These are phyloP conservation scores for Nothophoma quercina DNA, from an alignment of 2,329 filamentous ascomycete genomes.

Conservation along the genomic window DNA sequence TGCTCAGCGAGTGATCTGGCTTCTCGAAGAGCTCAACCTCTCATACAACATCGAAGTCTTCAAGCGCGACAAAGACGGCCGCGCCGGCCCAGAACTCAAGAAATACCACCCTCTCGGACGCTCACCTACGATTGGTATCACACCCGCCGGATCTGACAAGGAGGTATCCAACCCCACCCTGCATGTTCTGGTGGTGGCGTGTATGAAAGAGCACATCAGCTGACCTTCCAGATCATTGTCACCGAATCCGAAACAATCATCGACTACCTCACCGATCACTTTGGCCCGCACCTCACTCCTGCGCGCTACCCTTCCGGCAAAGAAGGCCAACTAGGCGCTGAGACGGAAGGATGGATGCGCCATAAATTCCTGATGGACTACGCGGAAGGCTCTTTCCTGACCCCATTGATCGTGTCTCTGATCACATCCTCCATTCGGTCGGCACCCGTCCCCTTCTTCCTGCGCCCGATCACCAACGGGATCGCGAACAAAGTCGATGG, in stretches of 20 bases:
- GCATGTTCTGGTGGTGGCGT: too few species aligned
- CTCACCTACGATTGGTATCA: conserved; percentile 77
- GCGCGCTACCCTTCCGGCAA: conserved; percentile 60
- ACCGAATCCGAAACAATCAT: conserved; percentile 84
- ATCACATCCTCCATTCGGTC: conserved; percentile 63
- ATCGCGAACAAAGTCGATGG: conserved; percentile 60
- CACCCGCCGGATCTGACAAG: conserved; percentile 54
- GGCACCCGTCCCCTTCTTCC: conserved; percentile 71
- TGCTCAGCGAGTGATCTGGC: conserved; percentile 83
- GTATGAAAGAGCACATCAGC: neutral
- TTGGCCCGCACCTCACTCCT: conserved; percentile 61
- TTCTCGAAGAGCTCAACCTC: conserved; percentile 81
- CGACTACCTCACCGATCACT: conserved; percentile 80
- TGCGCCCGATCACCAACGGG: conserved; percentile 67
- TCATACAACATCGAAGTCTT: conserved; percentile 82
- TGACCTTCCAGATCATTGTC: conserved; percentile 60
- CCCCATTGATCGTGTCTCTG: conserved; percentile 69
- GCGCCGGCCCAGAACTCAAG: conserved; percentile 80
- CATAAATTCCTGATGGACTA: conserved; percentile 74
- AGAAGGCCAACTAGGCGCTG: conserved; percentile 63
- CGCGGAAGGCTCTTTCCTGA: conserved; percentile 83
- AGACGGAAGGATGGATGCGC: conserved; percentile 67
- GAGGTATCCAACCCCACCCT: conserved; percentile 36
- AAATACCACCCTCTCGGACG: conserved; percentile 86
- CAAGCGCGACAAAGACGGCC: conserved; percentile 69